These are phyloP conservation scores for Xylaria scruposa DNA, from an alignment of 495 filamentous ascomycete genomes.

Conservation along the genomic window DNA sequence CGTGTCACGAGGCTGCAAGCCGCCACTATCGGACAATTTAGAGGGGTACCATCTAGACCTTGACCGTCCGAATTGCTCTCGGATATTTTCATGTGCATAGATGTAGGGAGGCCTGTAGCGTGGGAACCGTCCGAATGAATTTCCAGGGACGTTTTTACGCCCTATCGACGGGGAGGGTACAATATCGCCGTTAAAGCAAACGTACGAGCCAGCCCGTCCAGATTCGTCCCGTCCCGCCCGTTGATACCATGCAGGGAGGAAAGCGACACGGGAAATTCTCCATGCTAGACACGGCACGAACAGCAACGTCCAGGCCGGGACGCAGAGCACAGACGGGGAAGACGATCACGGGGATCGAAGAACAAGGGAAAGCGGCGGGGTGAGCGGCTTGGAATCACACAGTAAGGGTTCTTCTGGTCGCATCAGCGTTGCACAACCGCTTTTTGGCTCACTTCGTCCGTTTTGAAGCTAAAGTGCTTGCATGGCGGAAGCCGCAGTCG, in stretches of 20 bases:
- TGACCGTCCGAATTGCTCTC: constrained; percentile 8
- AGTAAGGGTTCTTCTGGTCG: constrained; percentile 2
- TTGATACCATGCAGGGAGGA: neutral
- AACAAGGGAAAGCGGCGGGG: neutral
- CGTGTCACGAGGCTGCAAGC: constrained; percentile 10
- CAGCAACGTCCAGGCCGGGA: neutral
- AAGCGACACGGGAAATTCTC: constrained; percentile 12
- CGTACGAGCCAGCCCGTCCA: neutral
- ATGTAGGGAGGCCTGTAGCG: neutral
- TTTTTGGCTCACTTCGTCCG: neutral
- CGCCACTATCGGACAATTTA: neutral
- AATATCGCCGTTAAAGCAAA: neutral
- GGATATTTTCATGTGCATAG: constrained; percentile 14
- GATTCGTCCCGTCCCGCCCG: neutral
- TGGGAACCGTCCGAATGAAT: neutral
- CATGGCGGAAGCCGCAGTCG: neutral
- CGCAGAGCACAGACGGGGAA: constrained; percentile 26
- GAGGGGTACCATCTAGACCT: constrained; percentile 1
- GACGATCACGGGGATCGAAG: constrained; percentile 21
- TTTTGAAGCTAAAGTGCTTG: constrained; percentile 22
- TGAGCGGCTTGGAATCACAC: constrained; percentile 13
- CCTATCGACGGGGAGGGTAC: neutral
- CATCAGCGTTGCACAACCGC: neutral
- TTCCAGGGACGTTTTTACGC: neutral
- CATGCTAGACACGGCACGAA: constrained; percentile 15